Percentiles rank a stretch among this genome's conserved stretches.
These are phyloP conservation scores for Eucalyptus dawsonii DNA, from an alignment of 345 rosid species.

Conservation along the genomic window DNA sequence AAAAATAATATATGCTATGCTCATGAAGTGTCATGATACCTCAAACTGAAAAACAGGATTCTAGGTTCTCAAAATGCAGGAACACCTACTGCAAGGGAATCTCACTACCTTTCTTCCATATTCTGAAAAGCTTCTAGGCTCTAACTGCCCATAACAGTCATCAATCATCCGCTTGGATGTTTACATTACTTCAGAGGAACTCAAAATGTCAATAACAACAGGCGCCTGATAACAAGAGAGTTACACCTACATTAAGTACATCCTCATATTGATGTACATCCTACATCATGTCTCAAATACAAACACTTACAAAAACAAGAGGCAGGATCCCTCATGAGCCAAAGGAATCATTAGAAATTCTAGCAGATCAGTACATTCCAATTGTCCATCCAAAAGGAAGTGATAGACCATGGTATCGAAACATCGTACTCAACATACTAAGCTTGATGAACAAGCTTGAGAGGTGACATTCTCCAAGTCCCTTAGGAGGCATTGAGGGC, in stretches of 20 bases:
- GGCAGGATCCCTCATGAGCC: not conserved
- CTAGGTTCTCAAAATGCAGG: not conserved
- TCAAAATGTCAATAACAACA: not conserved
- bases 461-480: not conserved
- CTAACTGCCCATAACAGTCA: not conserved
- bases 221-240: not conserved
- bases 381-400: not conserved
- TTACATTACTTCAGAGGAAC: not conserved
- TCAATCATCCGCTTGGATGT: not conserved
- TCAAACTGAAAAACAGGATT: not conserved
- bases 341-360: not conserved
- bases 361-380: not conserved
- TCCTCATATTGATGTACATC: not conserved
- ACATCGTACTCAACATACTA: not conserved
- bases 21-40: not conserved
- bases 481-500: not conserved
- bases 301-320: not conserved
- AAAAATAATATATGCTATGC: not conserved
- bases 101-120: not conserved
- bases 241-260: not conserved
- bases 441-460: not conserved
- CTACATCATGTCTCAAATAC: not conserved
- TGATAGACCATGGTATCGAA: not conserved
- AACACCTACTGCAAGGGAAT: not conserved
- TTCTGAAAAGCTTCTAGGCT: not conserved